Evolutionary conservation across 2,329 filamentous ascomycete species (phyloP), one percentile per base, ranked within the genome.

Genomic region (Phialocephala subalpina): DNA sequence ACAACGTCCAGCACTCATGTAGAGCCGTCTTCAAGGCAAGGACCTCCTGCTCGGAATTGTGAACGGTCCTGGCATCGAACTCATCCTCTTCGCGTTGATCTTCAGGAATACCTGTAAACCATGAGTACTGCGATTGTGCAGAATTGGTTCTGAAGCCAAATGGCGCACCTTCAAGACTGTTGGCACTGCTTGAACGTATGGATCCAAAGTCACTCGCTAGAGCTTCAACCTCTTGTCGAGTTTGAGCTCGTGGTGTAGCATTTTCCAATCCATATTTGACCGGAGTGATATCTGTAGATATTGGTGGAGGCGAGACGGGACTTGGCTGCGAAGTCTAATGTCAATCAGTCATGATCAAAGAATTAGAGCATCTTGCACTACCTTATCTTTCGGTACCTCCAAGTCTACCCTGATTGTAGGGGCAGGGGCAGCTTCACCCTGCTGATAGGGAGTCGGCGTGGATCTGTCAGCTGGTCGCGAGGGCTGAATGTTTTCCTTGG

Each of bases 1-100:
- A 97, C 16, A 97, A 82, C 0, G 91, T 97, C 94, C 94, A 97
- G 78, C 94, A 97, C 80, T 97, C 93, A 68, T 91, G 88, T 18
- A 97, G 83, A 2, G 94, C 93, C 35, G 87, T 88, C 68, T 87
- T 88, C n/a, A 97, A 81, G 8, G 91, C 90, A 29, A 80, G 82
- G 27, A 92, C 82, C 73, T 93, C 90, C 59, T 84, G 82, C 63
- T 87, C 82, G n/a, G 86, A 82, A 63, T 77, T 79, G 47, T 77
- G 78, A 40, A 78, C 75, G 18, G 76, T 78, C 36, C 80, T 79
- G 9, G 79, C 79, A 58, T 80, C 79, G 49, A 84, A 84, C 5
- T 81, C 80, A 36, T 84, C 82, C 58, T 86, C 82, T 73, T 84
- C 83, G 55, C 86, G 69, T n/a, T 72, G 69, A 45, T 77, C 75